Base-by-base conservation (phyloP, 78 protist species). In the Planoprotostelium fungivorum region DNA sequence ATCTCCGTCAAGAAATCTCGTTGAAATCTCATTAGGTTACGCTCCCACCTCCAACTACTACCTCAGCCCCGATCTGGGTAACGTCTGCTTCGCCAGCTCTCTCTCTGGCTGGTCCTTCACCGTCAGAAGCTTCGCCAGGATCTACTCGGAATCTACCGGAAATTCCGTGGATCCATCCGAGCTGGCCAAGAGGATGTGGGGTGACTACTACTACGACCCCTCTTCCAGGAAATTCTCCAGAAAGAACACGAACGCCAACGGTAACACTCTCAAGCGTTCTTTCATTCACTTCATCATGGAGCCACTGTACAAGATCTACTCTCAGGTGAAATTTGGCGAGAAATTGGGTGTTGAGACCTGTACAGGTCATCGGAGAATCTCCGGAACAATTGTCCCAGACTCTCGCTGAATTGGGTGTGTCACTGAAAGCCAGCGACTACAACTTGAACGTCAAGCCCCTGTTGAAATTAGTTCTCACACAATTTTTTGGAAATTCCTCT, bases 271-370 rank as follows among this genome's bases (percentile, higher is more conserved):
- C 83, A 35, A 51, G 63, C 91, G 98, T 25, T 73, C 98, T 25
- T 99, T 99, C 86, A 98, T 98, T 29, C 91, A 97, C 36, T 99
- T 99, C 85, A 89, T 99, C 35, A 94, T 99, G 35, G 96, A 99
- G 85, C 99, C 99, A 9, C 37, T 99, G 39, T 99, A 99, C 96
- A 99, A 99, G 87, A 38, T 98, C 35, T 85, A 88, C 35, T n/a
- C 94, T 0, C 97, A 91, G 37, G 89, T 51, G 16, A 5, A 51
- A 5, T 25, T 51, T 16, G 5, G 16, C 73, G 16, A 51, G 88
- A 16, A 91, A 91, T n/a, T 23, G 1, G 5, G 1, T 63, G 9
- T 63, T 89, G 91, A 85, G 88, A 89, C 39, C 31, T 85, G 0
- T 85, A 25, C 16, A 51, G 73, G 73, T 88, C 86, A 63, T 88